These are phyloP conservation scores for Coleophoma crateriformis DNA, from an alignment of 2,329 filamentous ascomycete species.

Conservation along the genomic window DNA sequence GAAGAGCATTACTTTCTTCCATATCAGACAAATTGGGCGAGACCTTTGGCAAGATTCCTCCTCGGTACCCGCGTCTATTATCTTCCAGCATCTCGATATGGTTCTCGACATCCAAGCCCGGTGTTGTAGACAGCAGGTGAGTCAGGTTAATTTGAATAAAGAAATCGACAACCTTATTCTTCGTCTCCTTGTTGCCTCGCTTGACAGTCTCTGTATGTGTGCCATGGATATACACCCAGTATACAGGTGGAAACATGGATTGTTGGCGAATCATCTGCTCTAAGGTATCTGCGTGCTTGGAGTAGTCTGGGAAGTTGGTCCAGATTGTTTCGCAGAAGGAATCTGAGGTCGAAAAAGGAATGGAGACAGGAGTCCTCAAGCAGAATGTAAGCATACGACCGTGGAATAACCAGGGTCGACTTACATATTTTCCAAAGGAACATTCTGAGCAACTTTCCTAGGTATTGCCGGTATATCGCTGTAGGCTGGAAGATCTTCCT, in stretches of 20 bases:
- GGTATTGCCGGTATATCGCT: slow-evolving; percentile 4
- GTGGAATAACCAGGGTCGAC: background rate
- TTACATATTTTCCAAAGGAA: background rate
- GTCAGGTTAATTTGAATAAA: slow-evolving; percentile 54
- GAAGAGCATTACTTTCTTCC: slow-evolving; percentile 13
- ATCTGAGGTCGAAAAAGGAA: slow-evolving; percentile 19
- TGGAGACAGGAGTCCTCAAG: slow-evolving; percentile 12
- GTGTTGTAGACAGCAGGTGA: slow-evolving; percentile 46
- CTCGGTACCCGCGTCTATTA: slow-evolving; percentile 57
- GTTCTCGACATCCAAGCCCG: slow-evolving; percentile 30
- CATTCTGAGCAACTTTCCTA: background rate
- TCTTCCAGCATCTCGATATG: slow-evolving; percentile 48
- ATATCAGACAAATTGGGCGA: slow-evolving; percentile 36
- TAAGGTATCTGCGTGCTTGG: slow-evolving; percentile 14
- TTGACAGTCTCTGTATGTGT: slow-evolving; percentile 24
- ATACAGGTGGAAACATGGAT: slow-evolving; percentile 19
- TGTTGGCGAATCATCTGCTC: slow-evolving; percentile 20
- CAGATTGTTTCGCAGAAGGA: slow-evolving; percentile 14
- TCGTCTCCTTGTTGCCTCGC: slow-evolving; percentile 40
- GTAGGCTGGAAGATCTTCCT: slow-evolving; percentile 14
- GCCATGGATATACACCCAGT: slow-evolving; percentile 24
- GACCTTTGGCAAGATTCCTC: slow-evolving; percentile 49
- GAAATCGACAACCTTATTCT: slow-evolving; percentile 50
- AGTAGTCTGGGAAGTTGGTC: slow-evolving; percentile 22
- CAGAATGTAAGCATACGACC: background rate